These are phyloP conservation scores for Wallacemonas rigidus DNA, from an alignment of 208 protist species.

Conservation along the genomic window DNA sequence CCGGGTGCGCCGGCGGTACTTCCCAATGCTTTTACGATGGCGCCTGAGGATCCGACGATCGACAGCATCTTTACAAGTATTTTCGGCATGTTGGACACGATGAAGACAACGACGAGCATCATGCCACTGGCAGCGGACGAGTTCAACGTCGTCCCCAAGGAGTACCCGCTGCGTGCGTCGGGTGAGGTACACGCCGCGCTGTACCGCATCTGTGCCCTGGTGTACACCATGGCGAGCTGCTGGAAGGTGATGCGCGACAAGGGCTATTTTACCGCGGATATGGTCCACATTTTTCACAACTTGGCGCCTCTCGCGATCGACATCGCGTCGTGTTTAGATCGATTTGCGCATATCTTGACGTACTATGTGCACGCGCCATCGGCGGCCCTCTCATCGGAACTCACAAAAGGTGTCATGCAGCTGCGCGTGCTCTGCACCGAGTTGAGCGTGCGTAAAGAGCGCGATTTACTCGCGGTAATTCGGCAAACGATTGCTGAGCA, in stretches of 20 bases:
- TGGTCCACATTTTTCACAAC: constrained; percentile 69
- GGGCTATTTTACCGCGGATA: constrained; percentile 70
- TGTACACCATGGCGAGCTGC: constrained; percentile 75
- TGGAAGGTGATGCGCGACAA: constrained; percentile 83
- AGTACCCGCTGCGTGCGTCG: constrained; percentile 64
- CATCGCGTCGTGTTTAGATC: constrained; percentile 50
- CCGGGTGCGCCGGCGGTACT: constrained; percentile 20
- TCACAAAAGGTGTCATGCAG: constrained; percentile 67
- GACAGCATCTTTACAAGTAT: constrained; percentile 44
- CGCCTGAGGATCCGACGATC: constrained; percentile 47
- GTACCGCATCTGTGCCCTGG: constrained; percentile 62
- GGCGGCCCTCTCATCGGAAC: constrained; percentile 47
- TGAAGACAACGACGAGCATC: constrained; percentile 49
- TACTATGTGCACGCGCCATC: constrained; percentile 59
- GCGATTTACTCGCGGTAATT: constrained; percentile 54
- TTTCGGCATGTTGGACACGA: constrained; percentile 41
- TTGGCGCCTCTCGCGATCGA: constrained; percentile 55
- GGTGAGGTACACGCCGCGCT: constrained; percentile 66
- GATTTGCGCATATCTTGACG: constrained; percentile 51
- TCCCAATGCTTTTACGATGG: constrained; percentile 48
- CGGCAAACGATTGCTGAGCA: constrained; percentile 41
- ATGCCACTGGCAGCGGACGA: constrained; percentile 73
- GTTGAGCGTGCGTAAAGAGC: constrained; percentile 52
- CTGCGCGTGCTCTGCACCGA: constrained; percentile 58
- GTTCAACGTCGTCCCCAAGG: constrained; percentile 51